Evolutionary conservation across 768 basidiomycete species (phyloP).

Genomic region (Kwoniella shandongensis): DNA sequence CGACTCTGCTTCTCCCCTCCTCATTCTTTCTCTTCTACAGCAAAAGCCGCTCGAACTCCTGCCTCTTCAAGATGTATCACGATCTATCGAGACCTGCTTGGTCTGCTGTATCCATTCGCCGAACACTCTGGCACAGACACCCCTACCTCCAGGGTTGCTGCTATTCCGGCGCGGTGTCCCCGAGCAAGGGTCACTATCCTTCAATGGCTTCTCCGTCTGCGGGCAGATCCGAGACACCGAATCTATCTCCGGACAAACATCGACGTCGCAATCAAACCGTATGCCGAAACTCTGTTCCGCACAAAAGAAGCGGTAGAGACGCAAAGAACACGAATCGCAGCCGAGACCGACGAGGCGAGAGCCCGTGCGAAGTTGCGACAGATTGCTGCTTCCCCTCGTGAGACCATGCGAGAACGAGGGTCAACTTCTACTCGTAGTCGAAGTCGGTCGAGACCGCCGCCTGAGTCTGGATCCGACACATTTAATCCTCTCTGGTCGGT

Average conservation of each 20-base stretch:
- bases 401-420: conserved; percentile 19
- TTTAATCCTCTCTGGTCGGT: conserved; percentile 62
- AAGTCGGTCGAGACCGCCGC: conserved; percentile 46
- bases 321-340: conserved; percentile 13
- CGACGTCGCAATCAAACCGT: conserved; percentile 56
- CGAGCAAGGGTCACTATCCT: conserved; percentile 70
- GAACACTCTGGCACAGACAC: conserved; percentile 10
- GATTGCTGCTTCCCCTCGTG: neutral
- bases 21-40: conserved; percentile 35
- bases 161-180: conserved; percentile 52
- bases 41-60: conserved; percentile 46
- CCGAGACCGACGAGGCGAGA: conserved; percentile 21
- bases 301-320: conserved; percentile 39
- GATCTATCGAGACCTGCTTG: conserved; percentile 56
- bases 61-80: conserved; percentile 52
- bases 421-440: conserved; percentile 41
- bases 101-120: conserved; percentile 51
- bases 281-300: conserved; percentile 63
- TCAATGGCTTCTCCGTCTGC: conserved; percentile 82
- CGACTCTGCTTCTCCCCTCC: conserved; percentile 53
- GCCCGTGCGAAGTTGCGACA: conserved; percentile 14
- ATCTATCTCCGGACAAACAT: conserved; percentile 67
- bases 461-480: conserved; percentile 16
- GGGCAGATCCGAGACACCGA: conserved; percentile 86
- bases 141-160: conserved; percentile 6